Conservation (phyloP, 2,329 filamentous ascomycete species). For the Penicillium janthinellum region DNA sequence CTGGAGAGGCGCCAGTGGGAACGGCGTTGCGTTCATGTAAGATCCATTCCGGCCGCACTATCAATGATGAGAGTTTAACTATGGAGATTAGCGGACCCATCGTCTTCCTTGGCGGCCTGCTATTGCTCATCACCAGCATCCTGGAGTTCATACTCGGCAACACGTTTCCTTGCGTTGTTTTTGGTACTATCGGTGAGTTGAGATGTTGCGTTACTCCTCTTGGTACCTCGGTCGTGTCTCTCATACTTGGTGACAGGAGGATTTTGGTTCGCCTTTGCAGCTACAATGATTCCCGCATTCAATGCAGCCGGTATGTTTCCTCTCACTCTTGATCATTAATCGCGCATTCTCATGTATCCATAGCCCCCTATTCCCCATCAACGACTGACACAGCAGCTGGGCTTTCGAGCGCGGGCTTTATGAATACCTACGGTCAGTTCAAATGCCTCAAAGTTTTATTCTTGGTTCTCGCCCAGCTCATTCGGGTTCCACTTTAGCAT, state of each 20-base stretch:
- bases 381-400: slow-evolving; percentile 28
- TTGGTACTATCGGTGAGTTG: slow-evolving; percentile 52
- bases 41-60: slow-evolving; percentile 2
- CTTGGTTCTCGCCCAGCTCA: background rate
- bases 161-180: slow-evolving; percentile 62
- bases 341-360: slow-evolving; percentile 30
- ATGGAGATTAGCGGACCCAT: slow-evolving; percentile 46
- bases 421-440: slow-evolving; percentile 28
- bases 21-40: slow-evolving; percentile 30
- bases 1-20: slow-evolving; percentile 31
- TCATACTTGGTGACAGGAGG: slow-evolving; percentile 30
- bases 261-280: slow-evolving; percentile 62
- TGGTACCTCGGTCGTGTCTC: background rate
- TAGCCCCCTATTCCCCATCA: slow-evolving; percentile 32
- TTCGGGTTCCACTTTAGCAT: slow-evolving; percentile 35
- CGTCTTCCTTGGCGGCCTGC: slow-evolving; percentile 57
- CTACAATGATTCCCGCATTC: slow-evolving; percentile 57
- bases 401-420: slow-evolving; percentile 24
- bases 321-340: slow-evolving; percentile 40
- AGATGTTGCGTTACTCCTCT: too few relatives aligned
- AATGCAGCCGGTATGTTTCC: slow-evolving; percentile 52
- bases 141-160: slow-evolving; percentile 62
- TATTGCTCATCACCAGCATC: slow-evolving; percentile 55
- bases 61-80: background rate
- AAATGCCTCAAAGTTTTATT: rapidly evolving